Evolutionary conservation across 2,329 filamentous ascomycete species (phyloP).

Genomic region (Onygenales sp.): DNA sequence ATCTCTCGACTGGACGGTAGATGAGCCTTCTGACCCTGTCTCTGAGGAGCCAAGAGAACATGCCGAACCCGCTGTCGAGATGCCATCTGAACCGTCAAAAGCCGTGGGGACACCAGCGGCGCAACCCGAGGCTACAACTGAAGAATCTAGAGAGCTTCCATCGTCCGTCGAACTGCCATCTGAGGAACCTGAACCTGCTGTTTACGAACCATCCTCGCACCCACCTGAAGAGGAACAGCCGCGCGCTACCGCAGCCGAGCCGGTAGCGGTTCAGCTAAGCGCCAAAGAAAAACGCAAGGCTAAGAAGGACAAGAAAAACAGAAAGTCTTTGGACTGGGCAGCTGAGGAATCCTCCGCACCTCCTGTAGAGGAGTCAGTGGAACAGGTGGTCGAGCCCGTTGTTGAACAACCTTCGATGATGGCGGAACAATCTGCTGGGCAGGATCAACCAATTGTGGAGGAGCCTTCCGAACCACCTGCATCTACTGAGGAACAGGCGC

Average conservation of each 20-base stretch:
- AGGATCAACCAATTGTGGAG: too few species aligned
- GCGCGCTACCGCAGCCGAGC: background rate
- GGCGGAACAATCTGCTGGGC: too few species aligned
- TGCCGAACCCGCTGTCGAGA: background rate
- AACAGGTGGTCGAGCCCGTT: background rate
- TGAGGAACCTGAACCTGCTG: background rate
- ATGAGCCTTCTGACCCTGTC: background rate
- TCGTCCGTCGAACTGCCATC: background rate
- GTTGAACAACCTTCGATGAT: background rate
- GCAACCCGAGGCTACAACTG: background rate
- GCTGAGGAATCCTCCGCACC: background rate
- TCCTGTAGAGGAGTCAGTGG: background rate
- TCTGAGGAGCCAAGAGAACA: background rate
- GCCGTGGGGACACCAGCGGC: background rate
- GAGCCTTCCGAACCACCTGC: too few species aligned
- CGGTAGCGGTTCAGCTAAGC: slow-evolving; percentile 9
- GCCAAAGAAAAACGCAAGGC: slow-evolving; percentile 36
- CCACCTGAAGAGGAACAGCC: background rate
- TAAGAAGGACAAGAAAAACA: slow-evolving; percentile 37
- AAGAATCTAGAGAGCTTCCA: background rate
- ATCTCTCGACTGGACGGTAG: background rate
- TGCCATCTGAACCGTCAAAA: background rate
- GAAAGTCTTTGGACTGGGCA: slow-evolving; percentile 11
- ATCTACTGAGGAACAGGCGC: too few species aligned
- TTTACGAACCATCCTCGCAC: background rate